Percentiles rank a stretch among this genome's conserved stretches.
Evolutionary conservation across 2,329 filamentous ascomycete species (phyloP).

Genomic region (Coleophoma crateriformis): DNA sequence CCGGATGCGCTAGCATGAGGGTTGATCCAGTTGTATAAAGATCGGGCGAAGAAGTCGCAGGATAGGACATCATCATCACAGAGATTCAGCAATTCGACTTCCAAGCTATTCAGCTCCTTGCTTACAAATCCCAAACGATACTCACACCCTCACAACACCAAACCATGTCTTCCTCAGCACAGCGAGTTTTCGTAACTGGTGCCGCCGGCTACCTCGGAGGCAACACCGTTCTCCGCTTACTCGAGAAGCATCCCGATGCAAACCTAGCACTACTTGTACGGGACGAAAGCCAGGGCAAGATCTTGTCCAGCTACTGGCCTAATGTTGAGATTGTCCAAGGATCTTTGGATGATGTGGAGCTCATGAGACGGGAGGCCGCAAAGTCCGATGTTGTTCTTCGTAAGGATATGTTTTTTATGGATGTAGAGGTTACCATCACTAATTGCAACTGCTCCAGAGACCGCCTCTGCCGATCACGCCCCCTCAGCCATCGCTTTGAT

Average conservation of each 20-base stretch:
- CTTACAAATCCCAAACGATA: too few relatives aligned
- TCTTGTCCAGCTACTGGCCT: slow-evolving; percentile 7
- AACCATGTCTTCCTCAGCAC: neutral
- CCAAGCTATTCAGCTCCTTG: too few relatives aligned
- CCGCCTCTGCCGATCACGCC: slow-evolving; percentile 16
- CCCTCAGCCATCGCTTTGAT: slow-evolving; percentile 35
- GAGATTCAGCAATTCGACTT: too few relatives aligned
- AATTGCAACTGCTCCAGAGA: slow-evolving; percentile 7
- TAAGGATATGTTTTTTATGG: slow-evolving; percentile 9
- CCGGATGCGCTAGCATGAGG: too few relatives aligned
- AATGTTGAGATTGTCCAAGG: slow-evolving; percentile 23
- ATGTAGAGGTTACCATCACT: neutral
- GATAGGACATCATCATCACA: too few relatives aligned
- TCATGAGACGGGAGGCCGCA: slow-evolving; percentile 24
- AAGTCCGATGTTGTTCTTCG: slow-evolving; percentile 31
- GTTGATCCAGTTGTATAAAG: too few relatives aligned
- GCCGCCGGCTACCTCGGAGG: slow-evolving; percentile 17
- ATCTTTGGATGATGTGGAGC: slow-evolving; percentile 25
- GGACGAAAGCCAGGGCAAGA: slow-evolving; percentile 11
- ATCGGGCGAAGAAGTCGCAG: too few relatives aligned
- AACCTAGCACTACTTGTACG: slow-evolving; percentile 11
- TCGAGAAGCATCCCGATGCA: slow-evolving; percentile 15
- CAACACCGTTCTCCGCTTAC: slow-evolving; percentile 7
- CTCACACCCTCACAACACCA: too few relatives aligned
- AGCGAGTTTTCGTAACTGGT: slow-evolving; percentile 15